Evolutionary conservation across 1,139 yeast species (phyloP).

Genomic region (Suhomyces bribrorum): DNA sequence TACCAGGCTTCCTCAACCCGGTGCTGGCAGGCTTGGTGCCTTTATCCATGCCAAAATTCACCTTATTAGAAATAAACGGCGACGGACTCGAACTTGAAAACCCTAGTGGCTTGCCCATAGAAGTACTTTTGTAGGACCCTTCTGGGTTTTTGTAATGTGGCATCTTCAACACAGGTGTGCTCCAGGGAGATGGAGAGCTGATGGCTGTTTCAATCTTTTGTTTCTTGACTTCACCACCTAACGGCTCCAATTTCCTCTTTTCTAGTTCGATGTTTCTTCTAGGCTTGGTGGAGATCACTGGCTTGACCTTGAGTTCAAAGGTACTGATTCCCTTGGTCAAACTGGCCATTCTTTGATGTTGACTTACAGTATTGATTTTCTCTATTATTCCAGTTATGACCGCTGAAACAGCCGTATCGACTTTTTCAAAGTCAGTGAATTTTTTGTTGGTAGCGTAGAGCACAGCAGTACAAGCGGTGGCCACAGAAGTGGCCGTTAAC

Average conservation of each 20-base stretch:
- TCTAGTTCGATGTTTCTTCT: not conserved
- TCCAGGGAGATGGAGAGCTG: constrained; percentile 7
- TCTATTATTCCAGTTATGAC: constrained; percentile 34
- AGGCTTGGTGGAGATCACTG: not conserved
- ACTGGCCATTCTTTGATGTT: constrained; percentile 33
- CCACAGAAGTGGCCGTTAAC: constrained; percentile 43
- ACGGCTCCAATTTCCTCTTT: not conserved
- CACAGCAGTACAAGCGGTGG: constrained; percentile 39
- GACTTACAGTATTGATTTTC: constrained; percentile 24
- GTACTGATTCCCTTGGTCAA: constrained; percentile 30
- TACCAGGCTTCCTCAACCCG: constrained; percentile 54
- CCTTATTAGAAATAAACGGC: constrained; percentile 40
- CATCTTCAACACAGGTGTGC: constrained; percentile 29
- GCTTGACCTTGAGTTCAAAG: not conserved
- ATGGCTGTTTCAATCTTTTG: constrained; percentile 4
- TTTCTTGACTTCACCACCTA: constrained; percentile 13
- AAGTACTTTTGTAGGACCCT: constrained; percentile 1
- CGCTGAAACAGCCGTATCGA: constrained; percentile 26
- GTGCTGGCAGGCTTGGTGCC: constrained; percentile 11
- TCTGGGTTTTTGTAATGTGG: constrained; percentile 45
- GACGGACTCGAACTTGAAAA: constrained; percentile 18
- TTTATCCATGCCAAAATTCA: constrained; percentile 18
- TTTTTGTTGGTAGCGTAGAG: constrained; percentile 26
- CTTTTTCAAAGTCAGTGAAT: constrained; percentile 17
- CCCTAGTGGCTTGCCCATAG: not conserved